These are phyloP conservation scores for Rhodofomes roseus DNA, from an alignment of 1,284 basidiomycete genomes.

Conservation along the genomic window DNA sequence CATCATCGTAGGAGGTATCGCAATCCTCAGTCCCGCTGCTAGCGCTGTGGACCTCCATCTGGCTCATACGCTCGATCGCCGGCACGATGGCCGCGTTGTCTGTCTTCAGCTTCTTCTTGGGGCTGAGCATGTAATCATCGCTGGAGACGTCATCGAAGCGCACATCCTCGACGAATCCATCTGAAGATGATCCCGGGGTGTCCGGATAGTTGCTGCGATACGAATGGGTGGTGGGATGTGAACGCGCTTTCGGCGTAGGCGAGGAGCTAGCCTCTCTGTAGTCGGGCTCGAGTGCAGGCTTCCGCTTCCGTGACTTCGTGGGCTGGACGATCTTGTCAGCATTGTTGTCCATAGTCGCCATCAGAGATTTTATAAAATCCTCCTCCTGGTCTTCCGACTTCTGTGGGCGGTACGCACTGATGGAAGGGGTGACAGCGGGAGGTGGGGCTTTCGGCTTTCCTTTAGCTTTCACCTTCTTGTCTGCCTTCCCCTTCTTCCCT, in stretches of 20 bases:
- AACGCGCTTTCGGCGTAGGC: slow-evolving; percentile 20
- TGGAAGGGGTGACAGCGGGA: slow-evolving; percentile 51
- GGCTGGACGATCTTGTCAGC: slow-evolving; percentile 28
- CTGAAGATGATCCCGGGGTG: slow-evolving; percentile 48
- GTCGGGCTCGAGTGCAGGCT: slow-evolving; percentile 54
- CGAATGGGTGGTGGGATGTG: slow-evolving; percentile 15
- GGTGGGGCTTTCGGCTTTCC: slow-evolving; percentile 46
- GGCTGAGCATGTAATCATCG: slow-evolving; percentile 58
- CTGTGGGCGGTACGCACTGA: slow-evolving; percentile 73
- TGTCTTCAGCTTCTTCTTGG: slow-evolving; percentile 61
- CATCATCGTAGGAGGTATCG: slow-evolving; percentile 45
- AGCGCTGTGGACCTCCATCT: slow-evolving; percentile 53
- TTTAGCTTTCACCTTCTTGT: slow-evolving; percentile 35
- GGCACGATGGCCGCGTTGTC: slow-evolving; percentile 45
- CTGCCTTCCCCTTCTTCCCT: slow-evolving; percentile 42
- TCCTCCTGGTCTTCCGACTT: slow-evolving; percentile 76
- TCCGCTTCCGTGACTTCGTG: slow-evolving; percentile 62
- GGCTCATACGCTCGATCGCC: slow-evolving; percentile 50
- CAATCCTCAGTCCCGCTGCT: slow-evolving; percentile 47
- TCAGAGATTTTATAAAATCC: slow-evolving; percentile 80
- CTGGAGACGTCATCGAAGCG: slow-evolving; percentile 47
- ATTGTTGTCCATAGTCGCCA: slow-evolving; percentile 63
- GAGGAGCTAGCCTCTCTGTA: slow-evolving; percentile 27
- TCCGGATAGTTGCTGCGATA: slow-evolving; percentile 29
- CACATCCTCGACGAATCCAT: slow-evolving; percentile 33